These are phyloP conservation scores for Lactarius trivialis DNA, from an alignment of 768 basidiomycete species.

Conservation along the genomic window DNA sequence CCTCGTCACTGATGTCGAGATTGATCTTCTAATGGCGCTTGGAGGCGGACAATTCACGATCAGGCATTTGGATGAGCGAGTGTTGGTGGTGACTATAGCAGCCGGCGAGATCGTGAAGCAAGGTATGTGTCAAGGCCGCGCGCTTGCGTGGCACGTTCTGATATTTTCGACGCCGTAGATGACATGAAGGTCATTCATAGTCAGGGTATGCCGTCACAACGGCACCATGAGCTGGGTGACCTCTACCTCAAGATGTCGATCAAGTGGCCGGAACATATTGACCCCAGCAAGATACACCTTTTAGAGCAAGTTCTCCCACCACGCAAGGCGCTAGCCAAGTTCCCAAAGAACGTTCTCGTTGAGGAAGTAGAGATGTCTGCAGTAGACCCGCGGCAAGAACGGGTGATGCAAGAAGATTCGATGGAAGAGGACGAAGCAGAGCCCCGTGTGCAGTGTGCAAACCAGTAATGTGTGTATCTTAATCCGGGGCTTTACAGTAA, in stretches of 20 bases:
- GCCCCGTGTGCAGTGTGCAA: slow-evolving; percentile 93
- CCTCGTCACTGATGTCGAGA: slow-evolving; percentile 77
- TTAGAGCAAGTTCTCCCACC: slow-evolving; percentile 85
- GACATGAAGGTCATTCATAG: slow-evolving; percentile 85
- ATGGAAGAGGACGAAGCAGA: slow-evolving; percentile 95
- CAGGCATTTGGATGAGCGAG: slow-evolving; percentile 91
- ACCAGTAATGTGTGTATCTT: slow-evolving; percentile 48
- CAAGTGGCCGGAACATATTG: slow-evolving; percentile 81
- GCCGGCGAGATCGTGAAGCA: slow-evolving; percentile 93
- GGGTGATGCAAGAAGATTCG: slow-evolving; percentile 50
- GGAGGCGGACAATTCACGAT: slow-evolving; percentile 88
- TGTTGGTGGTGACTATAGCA: slow-evolving; percentile 70
- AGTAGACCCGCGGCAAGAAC: slow-evolving; percentile 60
- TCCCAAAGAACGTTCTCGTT: slow-evolving; percentile 56
- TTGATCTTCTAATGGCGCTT: slow-evolving; percentile 90
- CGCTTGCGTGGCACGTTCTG: background rate
- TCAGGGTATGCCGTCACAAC: slow-evolving; percentile 98
- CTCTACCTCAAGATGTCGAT: slow-evolving; percentile 83
- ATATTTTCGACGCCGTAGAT: slow-evolving; percentile 40
- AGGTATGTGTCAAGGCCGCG: slow-evolving; percentile 45
- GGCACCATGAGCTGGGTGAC: slow-evolving; percentile 95
- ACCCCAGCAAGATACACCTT: slow-evolving; percentile 54
- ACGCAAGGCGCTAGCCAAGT: slow-evolving; percentile 58
- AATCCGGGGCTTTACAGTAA: slow-evolving; percentile 9
- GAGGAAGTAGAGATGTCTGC: slow-evolving; percentile 86